Base-by-base conservation (phyloP, 106 monocot genomes). In the Gastrodia elata region DNA sequence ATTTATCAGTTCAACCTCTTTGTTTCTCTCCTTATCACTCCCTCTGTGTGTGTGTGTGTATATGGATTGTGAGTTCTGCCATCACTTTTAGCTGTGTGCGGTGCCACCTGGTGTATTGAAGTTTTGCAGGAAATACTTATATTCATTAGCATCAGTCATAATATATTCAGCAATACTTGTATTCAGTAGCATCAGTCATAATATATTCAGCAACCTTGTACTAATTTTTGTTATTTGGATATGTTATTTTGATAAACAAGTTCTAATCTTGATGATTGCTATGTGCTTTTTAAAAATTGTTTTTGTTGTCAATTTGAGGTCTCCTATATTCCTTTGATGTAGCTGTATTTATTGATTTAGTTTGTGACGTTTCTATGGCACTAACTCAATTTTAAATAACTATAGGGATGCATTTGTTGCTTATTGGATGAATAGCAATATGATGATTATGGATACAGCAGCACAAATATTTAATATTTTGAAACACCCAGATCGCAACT, bases 341-440 rank as follows among this genome's bases (percentile, higher is more conserved):
- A n/a, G 55, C 22, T 55, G 55, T 55, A n/a, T 6, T 55, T 55
- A 22, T 18, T 55, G 55, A 6, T n/a, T 55, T 55, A 55, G 24
- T 55, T 55, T 55, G 16, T 55, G 24, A 20, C 52, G n/a, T 55
- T 55, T 55, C 55, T 55, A 55, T 18, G 55, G 7, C 55, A 8
- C 61, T 13, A 44, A 44, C 43, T 61, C 11, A 24, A 30, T 24
- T 61, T 61, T 27, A 32, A 30, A 30, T 61, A 24, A 32, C 22
- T 86, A 38, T 70, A 97, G 96, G 92, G 82, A 97, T 78, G 77
- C 83, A 52, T 97, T 97, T 77, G 68, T 97, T 71, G 84, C 82
- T 38, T 97, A 92, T 76, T 97, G 96, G 96, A 65, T 97, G 15
- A 81, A 88, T 65, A 75, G 82, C 78, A 97, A 97, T 76, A 88